Percentiles rank a stretch among this genome's conserved stretches.
These are phyloP conservation scores for Prototheca cutis DNA, from an alignment of 163 green algal genomes.

Conservation along the genomic window DNA sequence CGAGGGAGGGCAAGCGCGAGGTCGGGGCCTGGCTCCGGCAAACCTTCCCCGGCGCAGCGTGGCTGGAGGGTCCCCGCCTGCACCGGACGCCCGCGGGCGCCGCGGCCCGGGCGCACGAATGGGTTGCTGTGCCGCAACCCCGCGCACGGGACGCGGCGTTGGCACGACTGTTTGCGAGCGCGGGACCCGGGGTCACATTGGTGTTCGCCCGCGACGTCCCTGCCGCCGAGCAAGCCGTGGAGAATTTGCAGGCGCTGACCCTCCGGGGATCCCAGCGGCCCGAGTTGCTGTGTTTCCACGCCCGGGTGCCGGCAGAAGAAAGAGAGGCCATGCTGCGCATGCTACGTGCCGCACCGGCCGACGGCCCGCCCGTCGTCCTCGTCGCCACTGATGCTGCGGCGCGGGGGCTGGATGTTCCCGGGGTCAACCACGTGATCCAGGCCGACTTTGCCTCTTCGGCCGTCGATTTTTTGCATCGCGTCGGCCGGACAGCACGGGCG, in stretches of 20 bases:
- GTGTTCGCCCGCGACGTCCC: slow-evolving; percentile 66
- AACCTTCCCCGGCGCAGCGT: slow-evolving; percentile 62
- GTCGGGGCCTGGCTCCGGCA: slow-evolving; percentile 55
- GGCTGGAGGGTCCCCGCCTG: slow-evolving; percentile 60
- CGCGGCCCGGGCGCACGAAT: too few relatives aligned
- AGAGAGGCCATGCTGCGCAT: slow-evolving; percentile 4
- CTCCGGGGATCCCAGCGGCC: not conserved
- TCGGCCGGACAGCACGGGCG: slow-evolving; percentile 46
- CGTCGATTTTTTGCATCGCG: slow-evolving; percentile 82
- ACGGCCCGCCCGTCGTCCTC: slow-evolving; percentile 51
- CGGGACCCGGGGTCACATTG: too few relatives aligned
- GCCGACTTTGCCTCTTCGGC: slow-evolving; percentile 87
- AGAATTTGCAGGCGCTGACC: slow-evolving; percentile 24
- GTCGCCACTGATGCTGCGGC: slow-evolving; percentile 86
- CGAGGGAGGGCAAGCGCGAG: slow-evolving; percentile 54
- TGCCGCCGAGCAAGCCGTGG: slow-evolving; percentile 37
- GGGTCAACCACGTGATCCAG: slow-evolving; percentile 83
- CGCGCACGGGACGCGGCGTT: too few relatives aligned
- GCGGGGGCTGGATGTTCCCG: slow-evolving; percentile 77
- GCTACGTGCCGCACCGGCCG: slow-evolving; percentile 30
- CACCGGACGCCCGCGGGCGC: too few relatives aligned
- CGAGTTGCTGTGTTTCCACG: slow-evolving; percentile 63
- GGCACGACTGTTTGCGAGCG: too few relatives aligned
- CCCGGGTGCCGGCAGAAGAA: slow-evolving; percentile 45
- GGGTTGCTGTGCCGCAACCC: too few relatives aligned